Base-by-base conservation (phyloP, 2,329 filamentous ascomycete species). In the Penicillium sp. region DNA sequence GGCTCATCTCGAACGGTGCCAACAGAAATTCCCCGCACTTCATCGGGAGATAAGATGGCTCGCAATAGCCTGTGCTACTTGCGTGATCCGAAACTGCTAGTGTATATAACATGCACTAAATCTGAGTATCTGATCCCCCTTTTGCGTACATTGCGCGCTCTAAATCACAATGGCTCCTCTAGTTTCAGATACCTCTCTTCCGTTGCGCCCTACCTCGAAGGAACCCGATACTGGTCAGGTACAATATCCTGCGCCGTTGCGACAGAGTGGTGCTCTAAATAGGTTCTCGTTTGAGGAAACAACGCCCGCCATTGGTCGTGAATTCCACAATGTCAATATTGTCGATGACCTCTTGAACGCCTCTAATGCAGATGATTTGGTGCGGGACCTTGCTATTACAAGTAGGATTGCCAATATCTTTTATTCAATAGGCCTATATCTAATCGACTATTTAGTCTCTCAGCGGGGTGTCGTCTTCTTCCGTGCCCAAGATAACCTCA, bases 391-490 rank as follows among this genome's bases (percentile, higher is more conserved):
- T 0, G 84, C 82, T 28, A 81, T 86, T 50, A 85, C 80, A 1
- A 78, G 82, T 85, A 68, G 72, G n/a, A 6, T 9, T 11, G 11
- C n/a, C 26, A 1, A 14, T 1, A 14, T 9, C 8, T 18, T 18
- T 11, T 1, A 23, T 24, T 14, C 16, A 16, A 13, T 22, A 10
- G 11, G 9, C 14, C 13, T 8, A 11, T 14, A 7, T 23, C 42
- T 52, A 32, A 50, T 31, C 8, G 32, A 11, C 11, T 13, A 8
- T 27, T 11, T 9, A 85, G 82, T 87, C 54, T 86, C 83, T 1
- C 77, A 80, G 49, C 78, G 84, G 0, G 83, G 83, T 8, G 84
- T 87, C 3, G 82, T 86, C 26, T 85, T 86, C 69, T 85, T 87
- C 68, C 78, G 82, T 16, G 75, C 77, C 24, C 84, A 87, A 53